Conservation (phyloP, 805 yeast species). For the Candida maris region DNA sequence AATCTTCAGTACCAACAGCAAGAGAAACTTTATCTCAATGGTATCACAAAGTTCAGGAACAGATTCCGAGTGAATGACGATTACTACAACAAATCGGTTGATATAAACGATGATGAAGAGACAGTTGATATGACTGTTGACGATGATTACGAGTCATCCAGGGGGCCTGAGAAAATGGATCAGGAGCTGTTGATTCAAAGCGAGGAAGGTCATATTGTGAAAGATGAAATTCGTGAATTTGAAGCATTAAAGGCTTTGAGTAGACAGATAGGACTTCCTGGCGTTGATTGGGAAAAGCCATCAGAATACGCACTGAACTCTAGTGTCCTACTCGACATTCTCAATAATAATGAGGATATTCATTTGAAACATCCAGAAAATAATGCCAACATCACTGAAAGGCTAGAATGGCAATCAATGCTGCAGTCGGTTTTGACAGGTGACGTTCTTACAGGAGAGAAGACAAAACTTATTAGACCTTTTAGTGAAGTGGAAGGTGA, state of each 20-base stretch:
- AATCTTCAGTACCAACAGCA: slow-evolving; percentile 47
- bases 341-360: slow-evolving; percentile 35
- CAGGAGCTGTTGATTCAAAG: slow-evolving; percentile 13
- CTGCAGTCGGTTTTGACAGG: slow-evolving; percentile 86
- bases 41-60: slow-evolving; percentile 36
- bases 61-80: slow-evolving; percentile 41
- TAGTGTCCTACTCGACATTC: slow-evolving; percentile 30
- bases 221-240: slow-evolving; percentile 23
- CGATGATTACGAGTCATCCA: slow-evolving; percentile 23
- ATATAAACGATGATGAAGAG: slow-evolving; percentile 34
- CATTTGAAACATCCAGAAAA: slow-evolving; percentile 27
- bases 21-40: slow-evolving; percentile 47
- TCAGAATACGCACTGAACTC: slow-evolving; percentile 34
- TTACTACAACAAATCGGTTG: slow-evolving; percentile 50
- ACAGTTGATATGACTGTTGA: slow-evolving; percentile 24
- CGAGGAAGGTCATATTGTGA: slow-evolving; percentile 16
- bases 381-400: slow-evolving; percentile 49
- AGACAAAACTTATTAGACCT: slow-evolving; percentile 64
- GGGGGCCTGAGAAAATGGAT: slow-evolving; percentile 16
- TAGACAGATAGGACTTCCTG: slow-evolving; percentile 31
- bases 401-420: slow-evolving; percentile 97
- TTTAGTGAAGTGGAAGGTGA: slow-evolving; percentile 40
- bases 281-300: slow-evolving; percentile 31
- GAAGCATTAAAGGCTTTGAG: slow-evolving; percentile 30
- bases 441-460: slow-evolving; percentile 89